Evolutionary conservation across 1,284 basidiomycete species (phyloP), one percentile per base, ranked within the genome.

Genomic region (Malassezia cuniculi): DNA sequence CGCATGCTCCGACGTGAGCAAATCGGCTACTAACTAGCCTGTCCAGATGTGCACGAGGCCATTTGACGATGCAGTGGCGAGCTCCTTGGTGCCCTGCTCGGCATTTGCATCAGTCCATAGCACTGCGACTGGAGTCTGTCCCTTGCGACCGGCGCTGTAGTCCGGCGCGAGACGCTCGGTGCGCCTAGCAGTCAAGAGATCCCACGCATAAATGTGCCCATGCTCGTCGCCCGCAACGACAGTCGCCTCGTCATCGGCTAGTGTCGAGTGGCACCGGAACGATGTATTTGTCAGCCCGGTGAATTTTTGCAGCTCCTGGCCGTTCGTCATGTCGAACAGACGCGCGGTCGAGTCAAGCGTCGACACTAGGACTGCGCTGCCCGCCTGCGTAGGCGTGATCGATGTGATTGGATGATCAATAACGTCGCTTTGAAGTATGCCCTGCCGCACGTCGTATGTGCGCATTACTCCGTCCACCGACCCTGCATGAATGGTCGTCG

Each of bases 401-500:
- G 82, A 80, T 0, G 82, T 82, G 24, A 95, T 80, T 1, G 59
- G 50, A 7, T 48, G 76, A 8, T 87, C 86, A 44, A 97, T 76
- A 55, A 79, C 86, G 68, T 99, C 93, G 32, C 80, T 75, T 4
- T 80, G 76, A 19, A 94, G 69, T 66, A 87, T 78, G 16, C 93
- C 93, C 71, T 81, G 85, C 31, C 90, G 79, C 21, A 97, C 71
- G 68, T 97, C 93, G 69, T 95, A 95, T 1, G 81, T 82, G 16
- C 93, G 77, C 22, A 94, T 78, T 55, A 81, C 75, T 1, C 93
- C 90, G 54, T 99, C 93, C 2, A 90, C 80, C 0, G 82, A 86
- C 1, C 84, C 85, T 0, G 85, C 75, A 18, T 48, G 50, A 50
- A 95, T 76, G 41, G 76, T 12, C 76, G 75, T 26, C 74, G 60